Evolutionary conservation across 2,329 filamentous ascomycete genomes (phyloP).

Genomic region (Ascosphaera apis): DNA sequence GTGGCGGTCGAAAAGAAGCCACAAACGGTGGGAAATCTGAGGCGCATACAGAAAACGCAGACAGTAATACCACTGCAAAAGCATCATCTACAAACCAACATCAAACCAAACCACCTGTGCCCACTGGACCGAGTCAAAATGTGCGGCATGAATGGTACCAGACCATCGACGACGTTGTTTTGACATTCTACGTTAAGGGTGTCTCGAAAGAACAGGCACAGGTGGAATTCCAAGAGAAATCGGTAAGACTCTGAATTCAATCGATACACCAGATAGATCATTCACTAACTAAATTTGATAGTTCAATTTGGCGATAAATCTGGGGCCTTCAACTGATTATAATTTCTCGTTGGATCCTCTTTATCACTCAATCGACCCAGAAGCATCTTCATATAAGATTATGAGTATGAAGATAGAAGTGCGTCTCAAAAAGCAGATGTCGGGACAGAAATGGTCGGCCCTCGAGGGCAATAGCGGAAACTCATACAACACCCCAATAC

Average conservation of each 20-base stretch:
- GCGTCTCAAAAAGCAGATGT: conserved; percentile 40
- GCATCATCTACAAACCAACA: not conserved
- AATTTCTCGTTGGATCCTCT: conserved; percentile 43
- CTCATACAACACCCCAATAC: conserved; percentile 3
- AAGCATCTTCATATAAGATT: conserved; percentile 37
- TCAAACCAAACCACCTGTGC: conserved; percentile 3
- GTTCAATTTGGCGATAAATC: not conserved
- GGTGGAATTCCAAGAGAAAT: conserved; percentile 28
- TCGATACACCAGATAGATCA: no score
- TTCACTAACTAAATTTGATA: not conserved
- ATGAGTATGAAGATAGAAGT: conserved; percentile 65
- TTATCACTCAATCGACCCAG: conserved; percentile 39
- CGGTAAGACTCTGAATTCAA: conserved; percentile 12
- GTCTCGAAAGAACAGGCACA: conserved; percentile 32
- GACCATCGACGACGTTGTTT: conserved; percentile 33
- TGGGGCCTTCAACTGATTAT: conserved; percentile 19
- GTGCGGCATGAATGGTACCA: conserved; percentile 50
- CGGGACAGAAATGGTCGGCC: conserved; percentile 44
- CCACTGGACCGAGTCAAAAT: conserved; percentile 25
- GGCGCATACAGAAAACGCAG: conserved; percentile 1
- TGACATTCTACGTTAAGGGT: conserved; percentile 43
- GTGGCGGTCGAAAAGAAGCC: not conserved
- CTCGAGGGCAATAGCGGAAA: conserved; percentile 24
- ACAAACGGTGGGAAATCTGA: not conserved
- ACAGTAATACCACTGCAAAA: conserved; percentile 1